Conservation (phyloP, 1,284 basidiomycete species). For the Cutaneotrichosporon mucoides region DNA sequence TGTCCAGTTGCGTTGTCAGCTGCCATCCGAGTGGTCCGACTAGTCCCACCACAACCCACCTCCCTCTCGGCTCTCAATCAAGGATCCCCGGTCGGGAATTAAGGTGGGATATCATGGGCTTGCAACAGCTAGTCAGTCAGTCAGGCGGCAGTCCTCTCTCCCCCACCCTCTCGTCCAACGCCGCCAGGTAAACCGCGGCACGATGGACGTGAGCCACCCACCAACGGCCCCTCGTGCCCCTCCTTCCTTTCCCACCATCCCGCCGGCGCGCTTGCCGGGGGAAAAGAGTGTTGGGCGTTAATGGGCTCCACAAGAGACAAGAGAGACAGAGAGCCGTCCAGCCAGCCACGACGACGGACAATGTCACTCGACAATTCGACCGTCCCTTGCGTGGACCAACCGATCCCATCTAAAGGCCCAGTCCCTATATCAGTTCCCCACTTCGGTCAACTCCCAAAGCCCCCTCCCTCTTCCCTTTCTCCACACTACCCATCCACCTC, state of each 20-base stretch:
- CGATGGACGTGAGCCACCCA: too few species aligned
- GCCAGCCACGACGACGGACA: slow-evolving; percentile 6
- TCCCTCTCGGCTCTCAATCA: too few species aligned
- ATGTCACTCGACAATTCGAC: slow-evolving; percentile 5
- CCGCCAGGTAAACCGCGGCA: too few species aligned
- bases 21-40: too few species aligned
- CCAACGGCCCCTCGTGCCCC: neutral
- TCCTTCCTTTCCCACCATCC: neutral
- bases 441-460: neutral
- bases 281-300: neutral
- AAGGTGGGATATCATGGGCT: too few species aligned
- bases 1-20: too few species aligned
- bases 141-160: too few species aligned
- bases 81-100: too few species aligned
- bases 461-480: neutral
- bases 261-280: neutral
- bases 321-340: neutral
- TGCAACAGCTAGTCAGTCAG: too few species aligned
- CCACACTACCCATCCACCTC: neutral
- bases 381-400: neutral
- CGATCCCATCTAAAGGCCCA: neutral
- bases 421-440: slow-evolving; percentile 2
- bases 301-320: neutral
- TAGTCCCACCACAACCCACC: too few species aligned
- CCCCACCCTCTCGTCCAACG: too few species aligned